Evolutionary conservation across 768 basidiomycete genomes (phyloP), one percentile per base, ranked within the genome.

Genomic region (Collybiopsis confluens): DNA sequence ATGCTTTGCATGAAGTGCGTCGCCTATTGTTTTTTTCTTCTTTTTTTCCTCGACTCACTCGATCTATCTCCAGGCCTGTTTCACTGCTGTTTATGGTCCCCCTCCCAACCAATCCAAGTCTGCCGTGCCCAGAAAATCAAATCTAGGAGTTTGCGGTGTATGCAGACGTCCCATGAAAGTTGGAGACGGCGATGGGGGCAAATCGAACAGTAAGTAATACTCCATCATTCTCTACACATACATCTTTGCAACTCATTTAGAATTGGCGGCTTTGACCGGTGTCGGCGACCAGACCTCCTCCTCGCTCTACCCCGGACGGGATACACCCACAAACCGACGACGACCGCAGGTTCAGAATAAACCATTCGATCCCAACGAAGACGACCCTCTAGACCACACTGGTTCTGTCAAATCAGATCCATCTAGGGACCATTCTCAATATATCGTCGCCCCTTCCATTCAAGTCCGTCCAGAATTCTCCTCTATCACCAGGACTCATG

Each of bases 151-250:
- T 16, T 99, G 97, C 61, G 97, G 97, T 36, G 93, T 98, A 2
- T 99, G 97, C 66, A 79, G 97, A 61, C 80, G 94, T 28, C 94
- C 94, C 16, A 98, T 99, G 97, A 93, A 93, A 64, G 80, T 99
- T 15, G 88, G 87, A 21, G 93, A 96, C 54, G 88, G 89, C 23
- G 90, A 92, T 62, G 81, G 82, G 9, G 84, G 85, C 55, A 92
- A 90, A 73, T 86, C 82, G 30, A 96, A 95, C 75, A 98, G 96
- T 97, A 73, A 73, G 77, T 72, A 18, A 16, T 45, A 24, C 15
- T 57, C 61, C 38, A 28, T 35, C 53, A 43, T 28, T 56, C 27
- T 56, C 24, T 16, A n/a, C n/a, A n/a, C 41, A 36, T 4, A 8
- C 4, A 8, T 37, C 13, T 24, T 48, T 23, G 23, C 2, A 38